These are phyloP conservation scores for Solanum hybrid DNA, from an alignment of 305 asterid species.

Conservation along the genomic window DNA sequence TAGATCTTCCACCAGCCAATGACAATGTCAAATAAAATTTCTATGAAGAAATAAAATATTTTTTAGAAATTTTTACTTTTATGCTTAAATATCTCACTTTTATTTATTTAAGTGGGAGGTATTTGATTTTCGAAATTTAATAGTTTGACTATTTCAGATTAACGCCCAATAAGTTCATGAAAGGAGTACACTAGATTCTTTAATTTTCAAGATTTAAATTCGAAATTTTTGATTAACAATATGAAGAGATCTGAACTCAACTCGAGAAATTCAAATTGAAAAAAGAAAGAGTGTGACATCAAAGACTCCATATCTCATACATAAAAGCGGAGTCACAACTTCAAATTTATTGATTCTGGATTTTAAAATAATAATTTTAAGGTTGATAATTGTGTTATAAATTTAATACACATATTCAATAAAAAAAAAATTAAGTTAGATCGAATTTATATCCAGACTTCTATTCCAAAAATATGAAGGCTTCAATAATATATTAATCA, in stretches of 20 bases:
- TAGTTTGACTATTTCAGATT: too few relatives aligned
- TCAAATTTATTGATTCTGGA: not conserved
- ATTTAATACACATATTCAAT: not conserved
- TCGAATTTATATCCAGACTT: too few relatives aligned
- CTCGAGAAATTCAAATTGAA: not conserved
- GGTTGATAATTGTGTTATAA: not conserved
- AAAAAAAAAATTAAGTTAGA: too few relatives aligned
- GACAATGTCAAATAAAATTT: not conserved
- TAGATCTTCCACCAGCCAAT: not conserved
- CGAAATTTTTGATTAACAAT: too few relatives aligned
- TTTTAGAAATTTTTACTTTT: not conserved
- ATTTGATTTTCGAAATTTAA: too few relatives aligned
- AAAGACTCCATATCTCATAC: not conserved
- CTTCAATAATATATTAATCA: not conserved
- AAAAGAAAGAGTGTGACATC: not conserved
- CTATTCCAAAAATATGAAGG: not conserved
- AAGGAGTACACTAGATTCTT: not conserved
- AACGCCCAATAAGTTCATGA: too few relatives aligned
- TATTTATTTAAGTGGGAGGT: not conserved
- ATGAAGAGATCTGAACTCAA: not conserved
- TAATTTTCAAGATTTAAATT: too few relatives aligned
- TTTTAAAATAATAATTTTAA: not conserved
- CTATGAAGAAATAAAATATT: too few relatives aligned
- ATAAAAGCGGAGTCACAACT: too few relatives aligned
- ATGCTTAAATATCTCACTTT: not conserved